Base-by-base conservation (phyloP, 2,329 filamentous ascomycete genomes). In the Aspergillus pseudoviridinutans region DNA sequence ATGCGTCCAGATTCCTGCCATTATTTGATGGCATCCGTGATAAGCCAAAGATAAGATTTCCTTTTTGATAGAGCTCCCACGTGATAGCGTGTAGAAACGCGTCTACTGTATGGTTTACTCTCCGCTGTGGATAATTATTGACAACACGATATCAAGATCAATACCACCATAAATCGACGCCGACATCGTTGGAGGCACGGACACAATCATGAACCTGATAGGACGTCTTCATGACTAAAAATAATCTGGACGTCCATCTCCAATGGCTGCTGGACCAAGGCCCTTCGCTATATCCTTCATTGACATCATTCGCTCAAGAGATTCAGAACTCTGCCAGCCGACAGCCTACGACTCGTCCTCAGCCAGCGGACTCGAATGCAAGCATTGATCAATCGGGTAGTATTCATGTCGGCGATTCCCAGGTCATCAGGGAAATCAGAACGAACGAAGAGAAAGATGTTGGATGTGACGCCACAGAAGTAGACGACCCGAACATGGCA, bases 181-280 rank as follows among this genome's bases (percentile, higher is more conserved):
- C 4, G 54, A 61, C 49, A 42, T 50, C 55, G 10, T 49, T 58
- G 50, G 17, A 57, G 24, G 53, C 27, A 35, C 46, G 10, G 38
- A 51, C 47, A 65, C 62, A 66, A 65, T 56, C 60, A 73, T 71
- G 71, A 64, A 53, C 49, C 53, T 12, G 14, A 63, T 57, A 61
- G 66, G 29, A 68, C 64, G 69, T 62, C 73, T 72, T 70, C 74
- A 80, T 80, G 78, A 80, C 78, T 69, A 79, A 72, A 65, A 74
- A 78, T 69, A 80, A 80, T 63, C 62, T 80, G 54, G 66, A 68
- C 53, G 64, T 69, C 63, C 77, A 79, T 68, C 71, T 80, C 57
- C 69, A 73, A 70, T 80, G 78, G 78, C 75, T 80, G 57, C 61
- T 80, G 61, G 71, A 70, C 57, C 74, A 71, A 70, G 72, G 71